Conservation (phyloP, 768 basidiomycete species). For the Podaxis sp. region DNA sequence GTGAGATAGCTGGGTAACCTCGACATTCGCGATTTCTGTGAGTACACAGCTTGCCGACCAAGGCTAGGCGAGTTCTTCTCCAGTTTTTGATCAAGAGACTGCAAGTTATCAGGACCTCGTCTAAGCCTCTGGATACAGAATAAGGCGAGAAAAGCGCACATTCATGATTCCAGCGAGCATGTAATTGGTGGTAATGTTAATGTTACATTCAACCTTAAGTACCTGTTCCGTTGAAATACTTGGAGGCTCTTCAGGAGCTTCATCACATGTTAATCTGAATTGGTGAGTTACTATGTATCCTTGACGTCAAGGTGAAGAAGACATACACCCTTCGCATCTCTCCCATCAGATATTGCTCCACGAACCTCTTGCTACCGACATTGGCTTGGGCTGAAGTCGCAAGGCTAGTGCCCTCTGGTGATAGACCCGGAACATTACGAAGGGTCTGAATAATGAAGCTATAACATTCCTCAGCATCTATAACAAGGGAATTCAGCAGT, state of each 20-base stretch:
- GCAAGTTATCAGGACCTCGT: background rate
- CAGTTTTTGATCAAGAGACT: slow-evolving; percentile 87
- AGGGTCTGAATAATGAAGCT: slow-evolving; percentile 70
- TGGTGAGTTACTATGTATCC: background rate
- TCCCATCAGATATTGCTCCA: slow-evolving; percentile 81
- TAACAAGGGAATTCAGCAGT: background rate
- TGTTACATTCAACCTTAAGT: slow-evolving; percentile 92
- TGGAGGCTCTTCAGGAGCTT: slow-evolving; percentile 76
- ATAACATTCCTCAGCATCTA: slow-evolving; percentile 92
- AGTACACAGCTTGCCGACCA: slow-evolving; percentile 80
- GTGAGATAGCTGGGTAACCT: slow-evolving; percentile 84
- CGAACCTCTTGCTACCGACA: slow-evolving; percentile 53
- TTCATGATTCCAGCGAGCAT: slow-evolving; percentile 84
- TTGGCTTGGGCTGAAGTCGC: slow-evolving; percentile 24
- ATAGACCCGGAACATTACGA: slow-evolving; percentile 62
- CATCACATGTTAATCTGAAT: slow-evolving; percentile 73
- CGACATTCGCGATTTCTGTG: slow-evolving; percentile 75
- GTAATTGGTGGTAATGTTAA: slow-evolving; percentile 81
- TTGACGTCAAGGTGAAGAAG: slow-evolving; percentile 1
- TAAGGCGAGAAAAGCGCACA: slow-evolving; percentile 35
- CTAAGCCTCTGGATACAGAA: background rate
- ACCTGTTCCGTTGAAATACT: slow-evolving; percentile 68
- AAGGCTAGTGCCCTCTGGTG: slow-evolving; percentile 31
- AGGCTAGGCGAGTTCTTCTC: slow-evolving; percentile 83
- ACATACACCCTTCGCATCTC: slow-evolving; percentile 69